Percentiles rank a stretch among this genome's conserved stretches.
phyloP scores from a whole-genome alignment of 164 flowering plant species.

The Protea cynaroides region DNA sequence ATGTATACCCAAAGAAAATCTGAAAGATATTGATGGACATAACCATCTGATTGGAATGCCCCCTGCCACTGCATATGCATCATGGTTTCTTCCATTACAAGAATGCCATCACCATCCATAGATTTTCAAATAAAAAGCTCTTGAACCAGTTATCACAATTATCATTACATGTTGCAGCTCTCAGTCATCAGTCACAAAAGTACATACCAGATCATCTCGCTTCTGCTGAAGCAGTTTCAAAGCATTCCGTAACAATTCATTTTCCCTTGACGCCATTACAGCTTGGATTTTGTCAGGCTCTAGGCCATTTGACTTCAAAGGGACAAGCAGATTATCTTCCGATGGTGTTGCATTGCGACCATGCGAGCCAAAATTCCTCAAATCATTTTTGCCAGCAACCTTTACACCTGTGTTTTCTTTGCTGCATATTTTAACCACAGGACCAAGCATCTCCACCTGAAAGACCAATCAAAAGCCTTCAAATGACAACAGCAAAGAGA shows the following conservation, averaged over 20 bases:
- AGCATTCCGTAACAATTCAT: slow-evolving; percentile 36
- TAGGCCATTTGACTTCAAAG: slow-evolving; percentile 10
- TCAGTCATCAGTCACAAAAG: neutral
- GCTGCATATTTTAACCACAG: slow-evolving; percentile 7
- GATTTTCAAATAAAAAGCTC: neutral
- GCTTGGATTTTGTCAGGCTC: slow-evolving; percentile 21
- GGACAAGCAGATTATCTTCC: slow-evolving; percentile 8
- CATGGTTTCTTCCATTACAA: neutral
- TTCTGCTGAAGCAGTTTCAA: slow-evolving; percentile 32
- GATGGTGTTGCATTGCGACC: slow-evolving; percentile 12
- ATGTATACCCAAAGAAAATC: too few relatives aligned
- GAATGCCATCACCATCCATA: neutral
- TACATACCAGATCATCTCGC: slow-evolving; percentile 49
- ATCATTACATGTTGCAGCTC: neutral
- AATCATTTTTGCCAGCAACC: slow-evolving; percentile 11
- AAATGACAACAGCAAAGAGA: neutral
- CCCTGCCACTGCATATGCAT: neutral
- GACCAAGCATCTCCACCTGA: slow-evolving; percentile 23
- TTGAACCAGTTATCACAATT: neutral
- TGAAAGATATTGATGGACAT: neutral
- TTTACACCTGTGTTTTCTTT: slow-evolving; percentile 14
- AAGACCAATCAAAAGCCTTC: slow-evolving; percentile 2
- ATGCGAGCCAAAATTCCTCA: slow-evolving; percentile 4
- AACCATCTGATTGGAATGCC: neutral
- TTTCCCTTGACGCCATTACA: slow-evolving; percentile 25